These are phyloP conservation scores for Gastrolobium villosum DNA, from an alignment of 306 rosid genomes.

Conservation along the genomic window DNA sequence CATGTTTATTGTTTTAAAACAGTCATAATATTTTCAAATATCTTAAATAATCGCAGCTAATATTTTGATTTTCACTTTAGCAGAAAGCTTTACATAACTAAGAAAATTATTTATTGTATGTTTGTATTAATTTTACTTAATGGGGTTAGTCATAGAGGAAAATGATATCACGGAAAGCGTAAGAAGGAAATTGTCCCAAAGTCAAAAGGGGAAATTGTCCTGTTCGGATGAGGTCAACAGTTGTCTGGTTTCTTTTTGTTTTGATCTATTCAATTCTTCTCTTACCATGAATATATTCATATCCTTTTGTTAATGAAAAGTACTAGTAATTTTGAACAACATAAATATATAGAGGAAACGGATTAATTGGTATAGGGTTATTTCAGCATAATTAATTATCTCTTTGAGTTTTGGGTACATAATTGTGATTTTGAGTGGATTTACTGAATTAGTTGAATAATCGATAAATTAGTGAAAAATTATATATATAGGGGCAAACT, in stretches of 20 bases:
- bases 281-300: background rate
- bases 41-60: background rate
- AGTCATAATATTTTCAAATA: background rate
- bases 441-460: too few relatives aligned
- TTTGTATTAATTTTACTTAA: background rate
- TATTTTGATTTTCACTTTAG: slow-evolving; percentile 7
- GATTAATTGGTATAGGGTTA: too few relatives aligned
- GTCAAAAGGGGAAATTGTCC: background rate
- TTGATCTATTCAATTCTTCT: background rate
- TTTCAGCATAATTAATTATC: too few relatives aligned
- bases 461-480: too few relatives aligned
- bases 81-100: background rate
- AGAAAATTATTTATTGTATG: background rate
- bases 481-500: too few relatives aligned
- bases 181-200: background rate
- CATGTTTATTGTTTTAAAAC: background rate
- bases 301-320: too few relatives aligned
- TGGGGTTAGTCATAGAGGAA: slow-evolving; percentile 15
- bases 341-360: too few relatives aligned
- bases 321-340: too few relatives aligned
- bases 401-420: too few relatives aligned
- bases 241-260: slow-evolving; percentile 1
- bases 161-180: background rate
- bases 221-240: background rate
- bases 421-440: too few relatives aligned